Evolutionary conservation across 2,329 filamentous ascomycete genomes (phyloP), one percentile per base, ranked within the genome.

Genomic region (Microcyclospora tardicrescens): DNA sequence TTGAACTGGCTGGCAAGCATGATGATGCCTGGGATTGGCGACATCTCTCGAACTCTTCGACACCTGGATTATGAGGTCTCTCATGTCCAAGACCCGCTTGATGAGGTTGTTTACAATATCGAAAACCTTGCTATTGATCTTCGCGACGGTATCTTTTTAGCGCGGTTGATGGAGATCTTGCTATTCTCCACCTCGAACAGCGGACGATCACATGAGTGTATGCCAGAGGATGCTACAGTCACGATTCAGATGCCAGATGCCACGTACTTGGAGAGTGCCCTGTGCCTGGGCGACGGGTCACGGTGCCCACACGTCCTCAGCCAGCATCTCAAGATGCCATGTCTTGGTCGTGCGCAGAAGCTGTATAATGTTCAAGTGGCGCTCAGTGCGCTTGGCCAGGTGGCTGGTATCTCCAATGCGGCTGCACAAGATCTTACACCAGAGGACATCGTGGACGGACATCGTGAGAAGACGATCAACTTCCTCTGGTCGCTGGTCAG

Each of bases 381-480:
- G 1, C 56, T 80, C 2, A 61, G 64, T 35, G 71, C 73, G 2
- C 57, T 79, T 10, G 52, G 56, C n/a, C 58, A 58, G 10, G 58
- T 68, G 6, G 55, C 54, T 10, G 64, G 65, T 2, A 56, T 67
- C 10, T 59, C 55, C 3, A 49, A 54, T 10, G 61, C 60, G 24
- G 55, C 69, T 10, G 53, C 65, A 5, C 55, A 59, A 15, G 60
- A 63, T 28, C 58, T 77, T 28, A 63, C 58, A 11, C 65, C 75
- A 0, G 68, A 72, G 30, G 72, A 79, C 39, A 69, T 80, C 34
- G 73, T 80, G 6, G 68, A 79, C 46, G 76, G 76, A 2, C 73
- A 78, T 47, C 68, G 76, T 8, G 75, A 80, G 49, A 78, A 74
- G 55, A 79, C 75, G 0, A 62, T 80, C 33, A 68, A 66, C 5